Evolutionary conservation across 345 rosid species (phyloP), one percentile per base, ranked within the genome.

Genomic region (Arabis hirsuta): DNA sequence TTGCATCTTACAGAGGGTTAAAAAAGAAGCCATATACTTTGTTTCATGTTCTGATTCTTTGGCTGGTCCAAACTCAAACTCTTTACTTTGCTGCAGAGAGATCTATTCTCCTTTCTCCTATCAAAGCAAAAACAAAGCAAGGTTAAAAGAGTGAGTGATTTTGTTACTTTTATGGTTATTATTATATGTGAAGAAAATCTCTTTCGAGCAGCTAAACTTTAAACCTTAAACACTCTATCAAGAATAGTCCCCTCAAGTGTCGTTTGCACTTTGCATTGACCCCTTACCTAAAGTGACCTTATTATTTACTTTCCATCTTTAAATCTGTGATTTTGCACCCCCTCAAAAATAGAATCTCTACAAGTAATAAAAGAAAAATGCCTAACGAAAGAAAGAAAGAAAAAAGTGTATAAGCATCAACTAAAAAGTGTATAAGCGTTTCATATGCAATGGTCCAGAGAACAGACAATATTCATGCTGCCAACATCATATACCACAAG

Each of bases 181-280:
- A 9, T 4, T 46, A 46, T 46, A 46, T 54, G 76, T 7, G 32
- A 36, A 26, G 55, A 46, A 57, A 61, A 65, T 64, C 71, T 47
- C 14, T 60, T 32, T 44, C 24, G 43, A 74, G 73, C 62, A 74
- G 73, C 62, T 60, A 60, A 67, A 75, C 52, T 55, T 46, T 29
- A 53, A 69, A 69, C 79, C 65, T 76, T 69, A 76, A 68, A 69
- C 70, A 54, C 64, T 61, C 69, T 75, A 61, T 45, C 69, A 44
- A 44, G 7, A 60, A 26, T 46, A 44, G 27, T 68, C 61, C 8
- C 8, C 74, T 16, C 65, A 60, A 45, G 43, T 67, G 73, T 67
- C 69, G 36, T 67, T 60, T 67, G 51, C 62, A 67, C 60, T 66
- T 60, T 67, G 51, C 62, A 67, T 67, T 66, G 78, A 67, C 62